Evolutionary conservation across 2,329 filamentous ascomycete genomes (phyloP), one percentile per base, ranked within the genome.

Genomic region (Elsinoe perseae): DNA sequence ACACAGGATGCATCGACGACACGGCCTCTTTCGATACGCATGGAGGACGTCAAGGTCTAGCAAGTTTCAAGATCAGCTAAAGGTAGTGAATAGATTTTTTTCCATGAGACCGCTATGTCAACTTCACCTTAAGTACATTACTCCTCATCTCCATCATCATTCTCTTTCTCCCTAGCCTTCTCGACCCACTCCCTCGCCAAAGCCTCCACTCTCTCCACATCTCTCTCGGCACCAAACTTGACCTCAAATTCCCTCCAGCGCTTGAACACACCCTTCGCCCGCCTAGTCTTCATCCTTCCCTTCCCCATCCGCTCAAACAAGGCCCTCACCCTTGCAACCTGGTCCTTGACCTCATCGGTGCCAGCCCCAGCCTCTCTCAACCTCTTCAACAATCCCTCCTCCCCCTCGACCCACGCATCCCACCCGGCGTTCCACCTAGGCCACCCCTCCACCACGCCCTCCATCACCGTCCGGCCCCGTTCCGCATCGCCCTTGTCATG

Each of bases 381-480:
- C 20, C 77, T 73, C 27, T 80, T 77, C 14, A 81, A 78, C 56
- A 70, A 65, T 65, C 76, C 77, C 59, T 54, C 63, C 74, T 98
- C 93, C 56, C 96, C 79, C 67, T 95, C 90, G 1, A 96, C 74
- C 62, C 95, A 84, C 71, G 95, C 85, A 70, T 89, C 93, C 92
- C 92, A 97, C 53, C 97, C 76, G 68, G 96, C 90, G 58, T 89
- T 83, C 69, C 89, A 88, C 76, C 95, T 95, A 44, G 90, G 89
- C 75, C 86, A 95, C 3, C 86, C 85, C 32, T 83, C 81, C 6
- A 98, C 78, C 7, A 98, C 78, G 36, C 86, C 87, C 71, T 96
- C 92, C 65, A 97, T 97, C 67, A 97, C 85, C 23, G 95, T 98
- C 16, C 95, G 86, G 8, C 93, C 93, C 58, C 89, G 87, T 73